Base-by-base conservation (phyloP, 352 stramenopile species). In the Elongisporangium undulatum region DNA sequence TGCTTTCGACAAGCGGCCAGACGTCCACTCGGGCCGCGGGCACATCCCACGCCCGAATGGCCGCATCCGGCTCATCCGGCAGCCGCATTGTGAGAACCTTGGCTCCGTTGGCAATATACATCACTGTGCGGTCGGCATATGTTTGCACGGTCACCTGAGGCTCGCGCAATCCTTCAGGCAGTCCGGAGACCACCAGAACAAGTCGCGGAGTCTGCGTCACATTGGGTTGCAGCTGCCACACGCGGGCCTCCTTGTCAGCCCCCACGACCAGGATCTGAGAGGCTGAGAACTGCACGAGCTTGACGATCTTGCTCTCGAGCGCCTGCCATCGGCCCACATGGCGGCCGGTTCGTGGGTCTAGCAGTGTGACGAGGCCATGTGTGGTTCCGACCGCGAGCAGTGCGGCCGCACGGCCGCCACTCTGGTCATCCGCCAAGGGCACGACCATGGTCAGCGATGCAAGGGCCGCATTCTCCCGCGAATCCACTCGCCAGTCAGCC, bases 181-280 rank as follows among this genome's bases (percentile, higher is more conserved):
- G 60, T n/a, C 81, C 75, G 0, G 67, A 63, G 24, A 92, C 64
- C 10, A 74, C 61, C 75, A 89, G 74, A 12, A 71, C 63, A 8
- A 84, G 63, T 22, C 73, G 62, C 0, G 74, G 75, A 2, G 71
- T 69, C 2, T 51, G 50, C 15, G 71, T 45, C 5, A 61, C 51
- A 2, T 55, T 56, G 24, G 89, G 53, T n/a, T 67, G 69, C 57
- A 92, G 51, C 4, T 74, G 68, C 79, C 79, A 92, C 58, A 92
- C 77, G 3, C 79, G 73, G 12, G 80, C 83, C 55, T 92, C 83
- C 20, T 81, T 79, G 24, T 92, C 82, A 1, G 67, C 69, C 0
- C 82, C 79, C 2, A 90, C 75, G 1, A 89, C 77, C 17, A 92
- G 59, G 23, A 92, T 51, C 29, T 78, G 77, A 13, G 75, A 80